Base-by-base conservation (phyloP, 306 rosid species). In the Cucurbita moschata region DNA sequence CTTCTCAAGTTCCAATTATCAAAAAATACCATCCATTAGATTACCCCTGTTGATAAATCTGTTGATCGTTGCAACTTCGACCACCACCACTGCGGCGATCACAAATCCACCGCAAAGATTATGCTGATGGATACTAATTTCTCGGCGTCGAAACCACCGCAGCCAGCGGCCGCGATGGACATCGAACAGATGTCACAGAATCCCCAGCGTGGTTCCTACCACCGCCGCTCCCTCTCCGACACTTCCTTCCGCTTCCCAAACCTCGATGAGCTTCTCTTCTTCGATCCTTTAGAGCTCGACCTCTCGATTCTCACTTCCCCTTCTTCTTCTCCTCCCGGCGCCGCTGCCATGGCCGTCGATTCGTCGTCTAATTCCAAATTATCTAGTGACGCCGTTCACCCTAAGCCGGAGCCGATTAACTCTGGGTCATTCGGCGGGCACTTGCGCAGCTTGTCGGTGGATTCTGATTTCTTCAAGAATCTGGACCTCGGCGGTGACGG, bases 211-310 rank as follows among this genome's bases (percentile, higher is more conserved):
- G 91, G 92, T 42, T 72, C 95, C 66, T 78, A 86, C 86, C 99
- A 94, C 88, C 97, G 99, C 0, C 79, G 99, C 57, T 86, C 97
- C 46, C 99, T 85, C 87, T 94, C 99, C 74, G 99, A 94, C 75
- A 91, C 88, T 10, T 83, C 91, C 39, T 91, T 87, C 77, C 97
- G 96, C 60, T 82, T 87, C 76, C 87, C 88, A 16, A 91, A 84
- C 84, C 82, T 91, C 72, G 99, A 94, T 53, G 99, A 94, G 69
- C 88, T 94, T 7, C 99, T 94, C 76, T 86, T 88, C 78, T 94
- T 94, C 65, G 97, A 94, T 81, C 84, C 95, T 4, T 86, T 95
- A 42, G 97, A 94, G 88, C 89, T 94, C 77, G 96, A 91, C 80
- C 91, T 89, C 83, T 86, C 92, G 71, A 57, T 75, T 44, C 86